Conservation (phyloP, 2,329 filamentous ascomycete genomes). For the Talaromyces albobiverticillius region DNA sequence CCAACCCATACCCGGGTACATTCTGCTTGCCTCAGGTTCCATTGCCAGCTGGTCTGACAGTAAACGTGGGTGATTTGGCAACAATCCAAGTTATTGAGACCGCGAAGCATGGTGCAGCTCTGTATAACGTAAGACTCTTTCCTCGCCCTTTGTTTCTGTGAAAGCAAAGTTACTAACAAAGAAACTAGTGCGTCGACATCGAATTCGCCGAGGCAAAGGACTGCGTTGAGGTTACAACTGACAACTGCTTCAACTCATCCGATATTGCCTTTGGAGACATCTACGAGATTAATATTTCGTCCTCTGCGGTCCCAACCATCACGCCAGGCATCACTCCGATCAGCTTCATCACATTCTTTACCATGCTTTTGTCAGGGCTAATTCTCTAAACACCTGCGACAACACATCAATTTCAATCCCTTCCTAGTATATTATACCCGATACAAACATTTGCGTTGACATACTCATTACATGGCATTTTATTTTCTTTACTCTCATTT, state of each 20-base stretch:
- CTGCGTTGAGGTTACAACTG: constrained; percentile 69
- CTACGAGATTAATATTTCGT: constrained; percentile 50
- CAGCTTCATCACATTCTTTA: constrained; percentile 6
- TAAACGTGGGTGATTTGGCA: constrained; percentile 79
- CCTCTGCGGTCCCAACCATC: constrained; percentile 19
- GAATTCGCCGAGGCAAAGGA: constrained; percentile 80
- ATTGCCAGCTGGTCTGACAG: constrained; percentile 67
- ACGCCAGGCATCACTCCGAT: constrained; percentile 5
- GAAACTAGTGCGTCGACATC: constrained; percentile 81
- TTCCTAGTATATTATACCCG: constrained; percentile 5
- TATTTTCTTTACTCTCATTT: not conserved
- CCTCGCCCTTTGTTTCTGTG: not conserved
- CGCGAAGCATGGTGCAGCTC: constrained; percentile 75
- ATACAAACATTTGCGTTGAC: not conserved
- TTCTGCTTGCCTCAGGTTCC: constrained; percentile 89
- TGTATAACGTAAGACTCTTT: constrained; percentile 67
- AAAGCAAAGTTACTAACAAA: not conserved
- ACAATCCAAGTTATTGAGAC: constrained; percentile 86
- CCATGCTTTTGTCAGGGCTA: constrained; percentile 7
- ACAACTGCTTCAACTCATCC: constrained; percentile 86
- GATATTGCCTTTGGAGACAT: constrained; percentile 73
- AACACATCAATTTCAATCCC: not conserved
- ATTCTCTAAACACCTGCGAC: not conserved
- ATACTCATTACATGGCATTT: not conserved
- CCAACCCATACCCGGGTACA: constrained; percentile 79